These are phyloP conservation scores for Emericellopsis atlantica DNA, from an alignment of 2,329 filamentous ascomycete genomes.

Conservation along the genomic window DNA sequence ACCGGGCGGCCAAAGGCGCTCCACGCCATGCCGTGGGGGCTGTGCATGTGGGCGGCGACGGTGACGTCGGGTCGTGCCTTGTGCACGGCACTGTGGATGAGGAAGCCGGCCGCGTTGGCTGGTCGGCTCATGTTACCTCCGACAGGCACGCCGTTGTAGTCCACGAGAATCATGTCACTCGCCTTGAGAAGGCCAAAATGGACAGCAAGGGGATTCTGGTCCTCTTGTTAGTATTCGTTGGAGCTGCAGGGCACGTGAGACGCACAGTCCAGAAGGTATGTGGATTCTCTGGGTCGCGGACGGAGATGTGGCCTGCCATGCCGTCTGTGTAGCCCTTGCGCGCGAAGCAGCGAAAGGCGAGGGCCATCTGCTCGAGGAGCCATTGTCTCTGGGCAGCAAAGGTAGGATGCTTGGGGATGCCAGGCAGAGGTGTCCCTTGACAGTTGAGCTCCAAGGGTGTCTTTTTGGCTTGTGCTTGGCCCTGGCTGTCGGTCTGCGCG, in stretches of 20 bases:
- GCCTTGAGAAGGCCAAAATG: slow-evolving; percentile 57
- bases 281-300: slow-evolving; percentile 48
- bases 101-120: slow-evolving; percentile 55
- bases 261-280: slow-evolving; percentile 46
- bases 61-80: slow-evolving; percentile 47
- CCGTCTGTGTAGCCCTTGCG: slow-evolving; percentile 56
- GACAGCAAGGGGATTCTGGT: slow-evolving; percentile 42
- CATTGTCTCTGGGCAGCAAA: slow-evolving; percentile 13
- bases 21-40: slow-evolving; percentile 53
- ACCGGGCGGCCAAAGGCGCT: slow-evolving; percentile 47
- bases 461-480: not conserved
- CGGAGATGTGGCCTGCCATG: slow-evolving; percentile 54
- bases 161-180: slow-evolving; percentile 55
- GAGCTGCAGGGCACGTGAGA: not conserved
- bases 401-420: slow-evolving; percentile 11
- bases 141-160: slow-evolving; percentile 46
- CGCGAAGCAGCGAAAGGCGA: slow-evolving; percentile 55
- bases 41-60: slow-evolving; percentile 57
- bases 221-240: not conserved
- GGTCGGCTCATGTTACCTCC: slow-evolving; percentile 37
- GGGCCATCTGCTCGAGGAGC: slow-evolving; percentile 47
- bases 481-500: too few species aligned
- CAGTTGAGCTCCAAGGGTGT: not conserved
- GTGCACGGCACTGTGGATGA: slow-evolving; percentile 56
- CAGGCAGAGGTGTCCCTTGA: slow-evolving; percentile 1